Evolutionary conservation across 2,329 filamentous ascomycete genomes (phyloP).

Genomic region (Trichophyton simii): DNA sequence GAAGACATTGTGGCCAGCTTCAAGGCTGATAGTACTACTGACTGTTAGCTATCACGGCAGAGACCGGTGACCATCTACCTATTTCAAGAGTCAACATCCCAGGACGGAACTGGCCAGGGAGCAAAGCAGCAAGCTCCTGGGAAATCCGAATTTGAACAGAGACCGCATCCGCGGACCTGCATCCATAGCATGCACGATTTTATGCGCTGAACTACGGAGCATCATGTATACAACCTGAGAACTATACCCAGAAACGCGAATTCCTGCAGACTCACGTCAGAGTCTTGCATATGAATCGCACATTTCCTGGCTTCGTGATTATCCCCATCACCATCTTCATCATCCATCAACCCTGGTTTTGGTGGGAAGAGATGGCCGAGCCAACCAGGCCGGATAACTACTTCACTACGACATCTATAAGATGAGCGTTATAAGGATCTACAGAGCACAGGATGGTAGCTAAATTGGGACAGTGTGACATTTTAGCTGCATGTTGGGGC

Average conservation of each 20-base stretch:
- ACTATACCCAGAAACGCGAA: neutral
- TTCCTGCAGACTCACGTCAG: neutral
- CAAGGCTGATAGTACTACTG: too few relatives aligned
- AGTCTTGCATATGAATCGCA: neutral
- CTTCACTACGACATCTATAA: neutral
- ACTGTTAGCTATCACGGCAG: too few relatives aligned
- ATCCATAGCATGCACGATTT: neutral
- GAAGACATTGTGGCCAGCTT: too few relatives aligned
- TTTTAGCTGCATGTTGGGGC: neutral
- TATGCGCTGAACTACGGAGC: neutral
- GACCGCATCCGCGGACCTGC: neutral
- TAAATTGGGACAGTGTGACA: neutral
- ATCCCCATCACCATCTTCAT: neutral
- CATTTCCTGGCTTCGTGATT: neutral
- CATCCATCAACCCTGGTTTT: neutral
- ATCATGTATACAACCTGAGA: slow-evolving; percentile 3
- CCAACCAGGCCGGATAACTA: neutral
- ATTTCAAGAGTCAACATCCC: too few relatives aligned
- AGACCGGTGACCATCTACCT: too few relatives aligned
- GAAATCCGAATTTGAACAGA: neutral
- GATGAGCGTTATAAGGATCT: neutral
- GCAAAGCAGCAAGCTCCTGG: too few relatives aligned
- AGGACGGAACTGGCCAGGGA: too few relatives aligned
- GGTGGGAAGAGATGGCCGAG: neutral
- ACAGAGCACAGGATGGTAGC: neutral